Evolutionary conservation across 139 green algal species (phyloP), one percentile per base, ranked within the genome.

Genomic region (Chlamydomonas incerta): DNA sequence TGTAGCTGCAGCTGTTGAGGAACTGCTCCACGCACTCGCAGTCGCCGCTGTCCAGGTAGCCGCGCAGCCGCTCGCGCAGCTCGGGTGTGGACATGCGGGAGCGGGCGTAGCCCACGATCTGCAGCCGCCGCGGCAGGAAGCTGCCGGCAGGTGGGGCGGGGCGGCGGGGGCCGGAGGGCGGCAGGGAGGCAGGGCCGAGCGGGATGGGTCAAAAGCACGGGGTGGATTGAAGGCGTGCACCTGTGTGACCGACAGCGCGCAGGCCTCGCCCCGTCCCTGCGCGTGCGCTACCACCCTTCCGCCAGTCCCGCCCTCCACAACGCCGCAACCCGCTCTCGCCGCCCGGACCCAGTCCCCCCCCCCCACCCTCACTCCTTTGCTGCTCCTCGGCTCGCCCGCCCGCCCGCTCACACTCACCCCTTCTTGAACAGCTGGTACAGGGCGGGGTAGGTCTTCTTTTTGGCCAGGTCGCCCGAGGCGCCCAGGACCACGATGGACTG

Each of bases 401-500:
- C 17, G 62, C 9, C 41, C n/a, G n/a, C n/a, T 35, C 26, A 21
- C 34, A 41, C 87, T 66, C 71, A 98, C 92, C 92, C 91, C 46
- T 95, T 90, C 1, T 70, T 65, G 87, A 90, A 96, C 0, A 98
- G 90, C 57, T 94, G 90, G 80, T 93, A 97, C 11, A 98, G 88
- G 0, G 96, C 94, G 6, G 96, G 96, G 87, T 94, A 98, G 0
- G 95, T 98, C 83, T 98, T 98, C 87, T 98, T 98, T 73, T 95
- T 95, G 1, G 96, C 96, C 23, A 98, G 87, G 88, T 98, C 96
- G 0, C 96, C 96, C 11, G 83, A 93, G 8, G 92, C 92, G 0
- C 92, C 92, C 6, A 94, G 75, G 13, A 95, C 92, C 52, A 94
- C 91, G 17, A 95, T 90, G 14, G 77, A 83, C 77, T 83, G 63